phyloP scores from a whole-genome alignment of 495 filamentous ascomycete genomes.

The Podospora bellae-mahoneyi region DNA sequence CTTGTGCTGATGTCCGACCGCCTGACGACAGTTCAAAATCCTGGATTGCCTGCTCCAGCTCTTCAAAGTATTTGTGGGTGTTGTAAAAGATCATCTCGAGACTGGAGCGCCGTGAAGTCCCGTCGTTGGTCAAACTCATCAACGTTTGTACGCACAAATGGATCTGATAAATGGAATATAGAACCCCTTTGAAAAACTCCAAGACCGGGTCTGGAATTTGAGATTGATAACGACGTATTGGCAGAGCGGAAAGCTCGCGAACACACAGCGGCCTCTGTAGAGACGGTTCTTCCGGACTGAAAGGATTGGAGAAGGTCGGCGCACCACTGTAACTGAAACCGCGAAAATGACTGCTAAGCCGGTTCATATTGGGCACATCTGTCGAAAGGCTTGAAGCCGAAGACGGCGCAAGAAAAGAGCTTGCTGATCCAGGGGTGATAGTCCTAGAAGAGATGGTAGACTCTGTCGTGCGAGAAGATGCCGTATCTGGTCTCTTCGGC shows the following conservation, averaged over 20 bases:
- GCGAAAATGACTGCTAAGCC: constrained; percentile 65
- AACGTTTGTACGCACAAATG: constrained; percentile 67
- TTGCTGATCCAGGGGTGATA: neutral
- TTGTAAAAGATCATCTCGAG: constrained; percentile 73
- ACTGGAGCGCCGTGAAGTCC: constrained; percentile 61
- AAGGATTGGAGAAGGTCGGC: constrained; percentile 54
- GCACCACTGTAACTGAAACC: constrained; percentile 63
- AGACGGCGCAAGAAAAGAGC: neutral
- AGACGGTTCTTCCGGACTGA: constrained; percentile 54
- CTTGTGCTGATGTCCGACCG: constrained; percentile 47
- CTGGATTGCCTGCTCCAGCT: constrained; percentile 67
- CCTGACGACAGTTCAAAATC: constrained; percentile 54
- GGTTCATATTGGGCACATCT: constrained; percentile 37
- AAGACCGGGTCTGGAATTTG: constrained; percentile 57
- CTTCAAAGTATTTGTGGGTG: constrained; percentile 66
- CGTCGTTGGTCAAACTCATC: constrained; percentile 63
- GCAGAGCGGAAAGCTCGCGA: constrained; percentile 74
- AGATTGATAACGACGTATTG: constrained; percentile 65
- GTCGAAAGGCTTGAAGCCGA: neutral
- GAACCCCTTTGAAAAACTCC: constrained; percentile 74
- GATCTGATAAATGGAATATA: constrained; percentile 79
- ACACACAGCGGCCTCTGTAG: constrained; percentile 53
- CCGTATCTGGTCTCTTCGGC: constrained; percentile 24
- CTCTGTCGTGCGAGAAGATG: constrained; percentile 12
- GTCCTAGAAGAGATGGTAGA: neutral